Evolutionary conservation across 352 stramenopile species (phyloP).

Genomic region (Peronosclerospora sorghi): DNA sequence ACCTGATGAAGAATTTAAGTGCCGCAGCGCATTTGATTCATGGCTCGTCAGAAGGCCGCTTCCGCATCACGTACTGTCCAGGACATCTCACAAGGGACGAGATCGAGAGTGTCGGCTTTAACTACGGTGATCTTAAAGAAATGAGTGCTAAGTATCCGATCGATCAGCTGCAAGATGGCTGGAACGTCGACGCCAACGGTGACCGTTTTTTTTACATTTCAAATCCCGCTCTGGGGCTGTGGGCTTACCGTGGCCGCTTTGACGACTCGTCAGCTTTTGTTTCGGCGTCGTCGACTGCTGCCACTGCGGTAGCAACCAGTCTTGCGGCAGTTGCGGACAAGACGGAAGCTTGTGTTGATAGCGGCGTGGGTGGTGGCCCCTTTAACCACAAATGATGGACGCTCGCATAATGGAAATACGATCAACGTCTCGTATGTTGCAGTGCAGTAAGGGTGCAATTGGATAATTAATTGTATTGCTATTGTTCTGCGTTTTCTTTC

Average conservation of each 20-base stretch:
- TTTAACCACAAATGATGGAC: constrained; percentile 36
- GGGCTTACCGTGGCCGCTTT: constrained; percentile 84
- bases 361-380: constrained; percentile 64
- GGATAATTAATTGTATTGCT: too few relatives aligned
- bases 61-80: constrained; percentile 91
- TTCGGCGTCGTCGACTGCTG: constrained; percentile 2
- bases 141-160: constrained; percentile 83
- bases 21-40: constrained; percentile 95
- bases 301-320: constrained; percentile 16
- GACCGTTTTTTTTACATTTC: constrained; percentile 95
- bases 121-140: constrained; percentile 78
- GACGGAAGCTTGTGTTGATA: constrained; percentile 46
- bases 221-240: constrained; percentile 93
- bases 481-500: constrained; percentile 7
- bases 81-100: constrained; percentile 88
- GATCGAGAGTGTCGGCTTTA: constrained; percentile 89
- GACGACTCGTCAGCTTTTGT: constrained; percentile 26
- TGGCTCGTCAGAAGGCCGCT: constrained; percentile 94
- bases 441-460: too few relatives aligned
- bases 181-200: constrained; percentile 77
- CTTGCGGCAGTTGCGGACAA: constrained; percentile 28
- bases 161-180: constrained; percentile 84
- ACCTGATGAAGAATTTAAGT: constrained; percentile 93
- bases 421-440: too few relatives aligned
- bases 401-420: too few relatives aligned